Percentiles rank a stretch among this genome's conserved stretches.
Conservation (phyloP, 345 rosid species). For the Camelina laxa region DNA sequence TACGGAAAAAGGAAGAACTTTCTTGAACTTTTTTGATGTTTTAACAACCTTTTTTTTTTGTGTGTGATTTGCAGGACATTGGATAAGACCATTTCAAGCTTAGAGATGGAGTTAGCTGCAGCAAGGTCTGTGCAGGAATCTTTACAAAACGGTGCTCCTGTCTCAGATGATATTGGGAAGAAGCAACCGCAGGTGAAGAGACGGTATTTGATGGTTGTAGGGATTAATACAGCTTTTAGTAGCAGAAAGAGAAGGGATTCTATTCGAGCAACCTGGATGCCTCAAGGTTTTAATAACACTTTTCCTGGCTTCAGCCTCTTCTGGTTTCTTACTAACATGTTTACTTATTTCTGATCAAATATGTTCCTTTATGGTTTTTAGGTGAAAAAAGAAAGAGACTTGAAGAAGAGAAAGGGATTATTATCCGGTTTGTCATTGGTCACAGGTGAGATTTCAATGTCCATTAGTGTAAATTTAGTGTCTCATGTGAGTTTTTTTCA, state of each 20-base stretch:
- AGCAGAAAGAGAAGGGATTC: constrained; percentile 96
- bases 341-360: not conserved
- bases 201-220: constrained; percentile 85
- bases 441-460: constrained; percentile 60
- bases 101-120: constrained; percentile 98
- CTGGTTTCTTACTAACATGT: not conserved
- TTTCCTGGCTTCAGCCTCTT: not conserved
- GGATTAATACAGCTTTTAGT: constrained; percentile 95
- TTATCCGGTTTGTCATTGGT: constrained; percentile 87
- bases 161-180: constrained; percentile 58
- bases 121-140: constrained; percentile 86
- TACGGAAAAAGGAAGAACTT: not conserved
- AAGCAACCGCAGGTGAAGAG: constrained; percentile 54
- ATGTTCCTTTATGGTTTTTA: constrained; percentile 35
- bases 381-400: constrained; percentile 87
- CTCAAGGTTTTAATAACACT: constrained; percentile 64
- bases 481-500: not conserved
- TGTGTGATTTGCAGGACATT: constrained; percentile 58
- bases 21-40: constrained; percentile 22
- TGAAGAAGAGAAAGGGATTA: constrained; percentile 94
- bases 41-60: constrained; percentile 2
- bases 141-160: constrained; percentile 69
- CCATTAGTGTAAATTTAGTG: not conserved
- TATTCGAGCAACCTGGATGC: constrained; percentile 95
- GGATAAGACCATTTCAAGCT: constrained; percentile 90